A percentile compares a stretch with the other conserved stretches of the same genome.
Conservation (phyloP, 345 rosid genomes). For the Sonneratia alba region DNA sequence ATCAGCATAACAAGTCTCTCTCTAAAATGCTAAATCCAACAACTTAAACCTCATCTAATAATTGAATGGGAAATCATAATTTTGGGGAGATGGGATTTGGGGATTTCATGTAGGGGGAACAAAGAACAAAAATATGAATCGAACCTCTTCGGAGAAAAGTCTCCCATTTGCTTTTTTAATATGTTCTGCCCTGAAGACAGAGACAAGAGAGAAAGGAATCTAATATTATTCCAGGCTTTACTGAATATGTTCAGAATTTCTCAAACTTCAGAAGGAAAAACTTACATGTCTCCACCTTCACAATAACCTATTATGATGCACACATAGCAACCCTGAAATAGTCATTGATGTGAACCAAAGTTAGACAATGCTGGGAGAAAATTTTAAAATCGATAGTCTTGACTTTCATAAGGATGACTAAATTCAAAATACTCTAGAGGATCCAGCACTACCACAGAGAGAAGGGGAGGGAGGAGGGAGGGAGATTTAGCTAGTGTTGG, state of each 20-base stretch:
- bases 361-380: constrained; percentile 17
- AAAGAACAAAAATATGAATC: not conserved
- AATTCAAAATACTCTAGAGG: not conserved
- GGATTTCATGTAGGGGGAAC: not conserved
- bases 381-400: not conserved
- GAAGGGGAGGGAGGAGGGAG: not conserved
- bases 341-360: constrained; percentile 14
- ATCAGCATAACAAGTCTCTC: not conserved
- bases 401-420: not conserved
- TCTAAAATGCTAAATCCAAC: not conserved
- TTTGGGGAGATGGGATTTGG: not conserved
- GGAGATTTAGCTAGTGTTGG: not conserved
- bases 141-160: constrained; percentile 88
- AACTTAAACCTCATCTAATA: not conserved
- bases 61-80: not conserved
- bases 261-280: constrained; percentile 14
- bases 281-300: constrained; percentile 99
- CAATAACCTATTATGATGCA: constrained; percentile 97
- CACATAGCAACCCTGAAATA: constrained; percentile 85
- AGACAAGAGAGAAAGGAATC: constrained; percentile 1
- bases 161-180: constrained; percentile 78
- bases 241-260: constrained; percentile 1
- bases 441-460: not conserved
- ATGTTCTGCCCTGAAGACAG: constrained; percentile 69
- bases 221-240: constrained; percentile 6